Evolutionary conservation across 2,329 filamentous ascomycete genomes (phyloP).

Genomic region (Chrysosporium keratinophilum): DNA sequence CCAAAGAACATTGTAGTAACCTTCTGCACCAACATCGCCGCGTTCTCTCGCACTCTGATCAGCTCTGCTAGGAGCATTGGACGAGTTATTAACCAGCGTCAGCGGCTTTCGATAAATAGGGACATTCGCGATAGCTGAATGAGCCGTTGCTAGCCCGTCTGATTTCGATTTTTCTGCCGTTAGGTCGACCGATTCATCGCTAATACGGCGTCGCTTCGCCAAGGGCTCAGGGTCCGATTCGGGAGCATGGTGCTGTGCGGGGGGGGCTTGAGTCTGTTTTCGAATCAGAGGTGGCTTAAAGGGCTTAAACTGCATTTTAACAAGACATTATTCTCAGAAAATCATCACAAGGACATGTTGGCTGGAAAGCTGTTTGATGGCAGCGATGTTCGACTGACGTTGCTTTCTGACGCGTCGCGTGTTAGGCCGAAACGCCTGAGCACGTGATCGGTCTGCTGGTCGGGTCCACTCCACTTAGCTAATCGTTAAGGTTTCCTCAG

Average conservation of each 20-base stretch:
- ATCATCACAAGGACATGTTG: not conserved
- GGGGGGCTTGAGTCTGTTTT: constrained; percentile 19
- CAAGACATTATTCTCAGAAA: not conserved
- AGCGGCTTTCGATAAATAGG: constrained; percentile 24
- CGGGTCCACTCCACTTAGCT: too few species aligned
- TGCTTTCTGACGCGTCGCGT: too few species aligned
- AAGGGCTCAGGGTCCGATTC: constrained; percentile 18
- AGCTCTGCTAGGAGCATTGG: not conserved
- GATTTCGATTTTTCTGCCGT: constrained; percentile 12
- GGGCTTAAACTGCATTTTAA: constrained; percentile 26
- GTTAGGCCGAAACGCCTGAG: too few species aligned
- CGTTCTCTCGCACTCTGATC: not conserved
- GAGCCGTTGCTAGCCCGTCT: not conserved
- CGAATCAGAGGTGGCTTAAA: constrained; percentile 38
- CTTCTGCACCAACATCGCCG: constrained; percentile 19
- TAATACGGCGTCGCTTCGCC: constrained; percentile 31
- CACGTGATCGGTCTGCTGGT: too few species aligned
- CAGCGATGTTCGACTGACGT: too few species aligned
- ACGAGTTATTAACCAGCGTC: constrained; percentile 24
- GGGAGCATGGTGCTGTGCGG: not conserved
- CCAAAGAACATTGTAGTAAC: constrained; percentile 42
- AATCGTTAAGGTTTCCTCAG: too few species aligned
- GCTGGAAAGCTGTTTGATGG: not conserved
- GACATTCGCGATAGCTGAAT: constrained; percentile 9
- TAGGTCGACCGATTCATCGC: constrained; percentile 14